Evolutionary conservation across 2,329 filamentous ascomycete genomes (phyloP), one percentile per base, ranked within the genome.

Genomic region (Colletotrichum lentis): DNA sequence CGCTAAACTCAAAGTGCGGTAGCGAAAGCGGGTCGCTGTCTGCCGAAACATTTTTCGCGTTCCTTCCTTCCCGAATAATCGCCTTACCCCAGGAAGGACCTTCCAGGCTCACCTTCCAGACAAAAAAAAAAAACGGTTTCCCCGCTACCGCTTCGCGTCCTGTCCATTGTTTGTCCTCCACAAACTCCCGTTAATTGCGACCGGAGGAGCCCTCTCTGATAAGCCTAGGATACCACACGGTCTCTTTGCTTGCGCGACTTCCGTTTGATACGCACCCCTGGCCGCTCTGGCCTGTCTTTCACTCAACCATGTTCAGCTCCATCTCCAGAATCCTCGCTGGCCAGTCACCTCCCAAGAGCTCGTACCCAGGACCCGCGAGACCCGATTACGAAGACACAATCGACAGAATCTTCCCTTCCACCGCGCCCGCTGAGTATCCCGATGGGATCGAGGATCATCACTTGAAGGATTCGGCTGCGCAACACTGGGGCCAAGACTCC

Each of bases 241-340:
- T 35, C 1, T 27, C 16, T 12, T 41, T 22, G 16, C 7, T 37
- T 2, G n/a, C 27, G 49, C 49, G 16, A 52, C 50, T 24, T n/a
- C 49, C 35, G 49, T 12, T 8, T 27, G 5, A 18, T 52, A n/a
- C 39, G 20, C 31, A 37, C 18, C 5, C n/a, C 37, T 3, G 22
- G 18, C 59, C n/a, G 18, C n/a, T n/a, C 37, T 22, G 5, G 18
- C 24, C 18, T 43, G 8, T 22, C 6, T 22, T 18, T 18, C 6
- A 22, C 5, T 39, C 24, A 27, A n/a, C 18, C 50, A 69, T 69
- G 66, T 66, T 69, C 41, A 66, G 50, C 62, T 69, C 66, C 49
- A 37, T 69, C 22, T 67, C 64, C 14, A 53, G 44, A n/a, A 54
- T 64, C 12, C 56, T 69, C 37, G 55, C 58, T 14, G 43, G 62